Base-by-base conservation (phyloP, 2,329 filamentous ascomycete genomes). In the Cyphellophora attinorum region DNA sequence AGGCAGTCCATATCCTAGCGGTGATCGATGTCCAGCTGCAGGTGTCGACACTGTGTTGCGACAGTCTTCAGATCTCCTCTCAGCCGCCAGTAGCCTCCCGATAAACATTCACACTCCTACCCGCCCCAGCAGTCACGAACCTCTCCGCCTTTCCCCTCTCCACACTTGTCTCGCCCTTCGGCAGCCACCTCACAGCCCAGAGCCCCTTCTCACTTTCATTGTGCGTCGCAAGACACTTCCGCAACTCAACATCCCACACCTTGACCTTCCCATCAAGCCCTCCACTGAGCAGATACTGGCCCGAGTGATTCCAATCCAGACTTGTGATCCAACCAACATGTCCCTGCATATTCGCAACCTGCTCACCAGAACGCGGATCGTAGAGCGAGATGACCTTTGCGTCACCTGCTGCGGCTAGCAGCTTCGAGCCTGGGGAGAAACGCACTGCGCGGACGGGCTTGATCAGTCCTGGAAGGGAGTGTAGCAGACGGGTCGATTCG, bases 191-290 rank as follows among this genome's bases (percentile, higher is more conserved):
- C 17, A 88, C 84, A 35, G 76, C 75, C 82, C 88, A 95, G 3
- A 96, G 55, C 0, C 79, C 74, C 59, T 83, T 82, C 44, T 89
- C 88, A 5, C 84, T 86, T 63, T 96, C 88, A 38, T 81, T 88
- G 55, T 94, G 85, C 6, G 91, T 98, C 10, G 89, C 86, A 29
- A 98, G 91, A 54, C 91, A 96, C 4, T 71, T 70, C 37, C 77
- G 74, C 19, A 79, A 74, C 50, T 94, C 86, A 39, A 95, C 74
- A 18, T 85, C 89, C 91, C 91, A 98, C 18, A 96, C 83, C 60
- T 94, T 95, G 41, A 83, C 85, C 59, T 93, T 95, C 23, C 91
- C 89, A 53, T 96, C 88, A 57, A 93, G 85, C 2, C 82, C 78
- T 31, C 85, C 85, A 52, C 82, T 93, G 3, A 96, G 68, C 10